Percentiles rank a stretch among this genome's conserved stretches.
phyloP scores from a whole-genome alignment of 257 asterid species.

The Solanum sejunctum region DNA sequence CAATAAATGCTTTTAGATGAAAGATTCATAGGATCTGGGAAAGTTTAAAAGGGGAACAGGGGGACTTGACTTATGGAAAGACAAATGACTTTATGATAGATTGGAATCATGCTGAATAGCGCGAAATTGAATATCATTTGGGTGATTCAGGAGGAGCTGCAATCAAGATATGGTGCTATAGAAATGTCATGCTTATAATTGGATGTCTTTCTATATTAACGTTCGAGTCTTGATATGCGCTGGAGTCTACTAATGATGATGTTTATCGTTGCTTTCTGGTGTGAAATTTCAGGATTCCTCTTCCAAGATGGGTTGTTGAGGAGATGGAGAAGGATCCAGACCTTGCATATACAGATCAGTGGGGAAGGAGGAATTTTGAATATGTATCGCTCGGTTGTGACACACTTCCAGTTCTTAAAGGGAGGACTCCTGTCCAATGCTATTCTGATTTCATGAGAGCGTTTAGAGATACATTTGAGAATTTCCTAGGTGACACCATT shows the following conservation, averaged over 20 bases:
- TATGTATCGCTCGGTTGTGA: conserved; percentile 91
- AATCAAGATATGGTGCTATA: not conserved
- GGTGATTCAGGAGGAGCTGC: not conserved
- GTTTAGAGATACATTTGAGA: conserved; percentile 62
- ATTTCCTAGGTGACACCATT: conserved; percentile 71
- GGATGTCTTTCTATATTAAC: not conserved
- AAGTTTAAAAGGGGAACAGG: not conserved
- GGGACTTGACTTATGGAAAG: not conserved
- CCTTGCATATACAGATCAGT: conserved; percentile 89
- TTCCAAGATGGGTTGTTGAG: conserved; percentile 83
- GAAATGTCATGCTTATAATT: not conserved
- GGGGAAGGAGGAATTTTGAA: conserved; percentile 90
- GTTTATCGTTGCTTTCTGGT: not conserved
- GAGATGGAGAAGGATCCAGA: conserved; percentile 83
- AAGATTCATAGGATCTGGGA: not conserved
- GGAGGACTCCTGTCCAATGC: conserved; percentile 85
- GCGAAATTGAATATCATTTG: not conserved
- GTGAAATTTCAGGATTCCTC: conserved; percentile 53
- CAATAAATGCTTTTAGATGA: not conserved
- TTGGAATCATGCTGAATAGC: not conserved
- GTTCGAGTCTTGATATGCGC: not conserved
- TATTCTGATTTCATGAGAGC: conserved; percentile 81
- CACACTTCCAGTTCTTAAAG: conserved; percentile 75
- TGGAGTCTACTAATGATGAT: not conserved
- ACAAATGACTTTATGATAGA: not conserved